These are phyloP conservation scores for Leersia perrieri DNA, from an alignment of 176 grass and related monocot genomes.

Conservation along the genomic window DNA sequence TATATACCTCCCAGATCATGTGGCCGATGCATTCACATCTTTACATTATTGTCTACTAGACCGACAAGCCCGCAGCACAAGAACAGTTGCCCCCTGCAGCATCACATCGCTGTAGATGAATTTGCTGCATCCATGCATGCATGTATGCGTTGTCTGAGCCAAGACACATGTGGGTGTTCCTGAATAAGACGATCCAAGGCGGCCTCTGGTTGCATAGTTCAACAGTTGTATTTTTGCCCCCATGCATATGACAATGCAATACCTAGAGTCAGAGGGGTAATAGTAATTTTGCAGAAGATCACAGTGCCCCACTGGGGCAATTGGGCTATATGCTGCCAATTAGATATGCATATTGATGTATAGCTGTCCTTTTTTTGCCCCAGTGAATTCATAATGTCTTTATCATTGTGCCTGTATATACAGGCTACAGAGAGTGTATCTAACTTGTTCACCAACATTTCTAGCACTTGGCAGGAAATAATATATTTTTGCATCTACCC, in stretches of 20 bases:
- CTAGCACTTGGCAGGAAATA: background rate
- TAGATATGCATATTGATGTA: background rate
- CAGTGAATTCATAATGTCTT: background rate
- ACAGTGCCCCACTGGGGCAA: background rate
- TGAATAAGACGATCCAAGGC: slow-evolving; percentile 3
- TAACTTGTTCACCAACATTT: background rate
- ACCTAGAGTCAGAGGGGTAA: background rate
- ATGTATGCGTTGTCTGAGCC: background rate
- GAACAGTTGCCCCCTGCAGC: background rate
- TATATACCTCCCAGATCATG: background rate
- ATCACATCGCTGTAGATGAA: background rate
- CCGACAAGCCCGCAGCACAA: background rate
- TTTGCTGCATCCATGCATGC: background rate
- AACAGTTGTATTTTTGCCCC: background rate
- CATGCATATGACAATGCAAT: background rate
- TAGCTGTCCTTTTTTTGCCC: background rate
- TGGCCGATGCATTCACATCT: background rate
- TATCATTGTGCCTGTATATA: background rate
- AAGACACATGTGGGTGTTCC: background rate
- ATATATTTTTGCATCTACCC: background rate
- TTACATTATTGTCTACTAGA: background rate
- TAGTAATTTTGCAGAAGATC: background rate
- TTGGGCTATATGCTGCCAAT: background rate
- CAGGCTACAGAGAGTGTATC: background rate
- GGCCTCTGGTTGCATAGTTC: background rate